Evolutionary conservation across 805 yeast species (phyloP).

Genomic region (Pichia heedii): DNA sequence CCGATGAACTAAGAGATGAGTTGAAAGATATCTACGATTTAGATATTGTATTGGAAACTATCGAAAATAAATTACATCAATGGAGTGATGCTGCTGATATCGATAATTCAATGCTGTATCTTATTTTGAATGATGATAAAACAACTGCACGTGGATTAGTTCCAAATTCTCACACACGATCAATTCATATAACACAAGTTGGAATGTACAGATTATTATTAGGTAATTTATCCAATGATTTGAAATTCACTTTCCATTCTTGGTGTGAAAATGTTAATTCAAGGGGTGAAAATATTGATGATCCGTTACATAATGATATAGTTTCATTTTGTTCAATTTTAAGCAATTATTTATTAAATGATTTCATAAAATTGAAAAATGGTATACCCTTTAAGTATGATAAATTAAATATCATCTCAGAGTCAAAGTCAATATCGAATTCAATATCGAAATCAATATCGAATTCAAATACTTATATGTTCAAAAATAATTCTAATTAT

Average conservation of each 20-base stretch:
- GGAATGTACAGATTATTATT: constrained; percentile 47
- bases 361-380: constrained; percentile 34
- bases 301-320: constrained; percentile 35
- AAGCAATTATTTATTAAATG: constrained; percentile 31
- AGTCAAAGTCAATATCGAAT: constrained; percentile 13
- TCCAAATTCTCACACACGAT: constrained; percentile 27
- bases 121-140: constrained; percentile 49
- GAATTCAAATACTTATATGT: not conserved
- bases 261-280: constrained; percentile 38
- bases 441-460: not conserved
- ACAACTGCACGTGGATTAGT: constrained; percentile 38
- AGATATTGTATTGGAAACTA: constrained; percentile 12
- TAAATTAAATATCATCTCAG: too few relatives aligned
- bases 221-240: constrained; percentile 25
- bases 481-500: constrained; percentile 1
- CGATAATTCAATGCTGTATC: constrained; percentile 17
- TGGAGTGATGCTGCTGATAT: constrained; percentile 23
- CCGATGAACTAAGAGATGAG: constrained; percentile 13
- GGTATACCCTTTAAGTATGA: constrained; percentile 27
- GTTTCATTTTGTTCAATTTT: constrained; percentile 31
- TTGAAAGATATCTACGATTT: constrained; percentile 14
- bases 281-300: constrained; percentile 40
- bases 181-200: constrained; percentile 46
- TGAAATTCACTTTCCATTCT: constrained; percentile 31
- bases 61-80: constrained; percentile 4